Conservation (phyloP, 345 rosid genomes). For the Carallia pectinifolia region DNA sequence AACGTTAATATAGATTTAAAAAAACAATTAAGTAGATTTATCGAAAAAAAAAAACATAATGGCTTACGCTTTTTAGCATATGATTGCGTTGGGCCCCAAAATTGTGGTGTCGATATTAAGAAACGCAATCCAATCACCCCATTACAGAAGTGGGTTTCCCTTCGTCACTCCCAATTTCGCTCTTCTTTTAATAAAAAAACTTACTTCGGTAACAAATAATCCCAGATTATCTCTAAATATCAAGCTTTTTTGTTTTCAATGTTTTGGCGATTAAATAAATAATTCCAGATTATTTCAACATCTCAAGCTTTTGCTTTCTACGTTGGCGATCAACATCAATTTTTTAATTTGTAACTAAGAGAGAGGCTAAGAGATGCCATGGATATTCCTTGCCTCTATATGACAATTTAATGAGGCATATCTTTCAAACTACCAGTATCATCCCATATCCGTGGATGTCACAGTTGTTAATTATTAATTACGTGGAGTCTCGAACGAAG, state of each 20-base stretch:
- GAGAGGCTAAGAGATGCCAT: not conserved
- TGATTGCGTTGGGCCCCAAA: slow-evolving; percentile 8
- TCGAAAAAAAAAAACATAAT: no score
- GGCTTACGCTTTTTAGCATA: not conserved
- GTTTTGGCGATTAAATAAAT: not conserved
- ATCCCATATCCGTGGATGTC: no score
- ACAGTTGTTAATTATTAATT: no score
- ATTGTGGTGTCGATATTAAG: not conserved
- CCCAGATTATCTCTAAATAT: not conserved
- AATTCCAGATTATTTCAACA: not conserved
- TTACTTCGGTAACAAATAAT: not conserved
- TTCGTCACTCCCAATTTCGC: slow-evolving; percentile 17
- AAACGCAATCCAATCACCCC: slow-evolving; percentile 27
- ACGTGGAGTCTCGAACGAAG: no score
- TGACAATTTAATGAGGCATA: not conserved
- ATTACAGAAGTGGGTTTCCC: slow-evolving; percentile 2
- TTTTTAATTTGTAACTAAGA: not conserved
- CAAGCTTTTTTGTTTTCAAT: slow-evolving; percentile 1
- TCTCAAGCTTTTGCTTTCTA: slow-evolving; percentile 3
- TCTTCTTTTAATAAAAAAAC: not conserved
- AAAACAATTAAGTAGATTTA: no score
- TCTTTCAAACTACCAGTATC: no score
- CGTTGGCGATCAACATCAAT: not conserved
- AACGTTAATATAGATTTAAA: no score
- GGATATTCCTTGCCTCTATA: slow-evolving; percentile 19